Evolutionary conservation across 306 rosid genomes (phyloP), one percentile per base, ranked within the genome.

Genomic region (Cicer cuneatum): DNA sequence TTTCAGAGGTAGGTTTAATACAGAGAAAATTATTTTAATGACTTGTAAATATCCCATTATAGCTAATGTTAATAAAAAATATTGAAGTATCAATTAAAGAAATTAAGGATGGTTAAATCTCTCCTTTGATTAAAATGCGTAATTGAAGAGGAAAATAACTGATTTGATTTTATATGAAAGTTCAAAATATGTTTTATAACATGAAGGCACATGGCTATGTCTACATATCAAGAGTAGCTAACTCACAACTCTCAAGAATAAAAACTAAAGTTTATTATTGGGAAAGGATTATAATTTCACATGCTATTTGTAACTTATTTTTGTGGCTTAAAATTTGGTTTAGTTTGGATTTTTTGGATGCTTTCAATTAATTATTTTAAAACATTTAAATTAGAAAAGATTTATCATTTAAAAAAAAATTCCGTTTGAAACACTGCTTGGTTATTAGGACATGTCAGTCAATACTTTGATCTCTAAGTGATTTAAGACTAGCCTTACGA

Each of bases 401-500:
- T 72, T 56, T 42, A 42, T 8, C 59, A 66, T 16, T 52, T 15
- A 3, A 52, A 16, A 15, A 52, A 8, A 7, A 16, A 5, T 13
- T 14, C 19, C 1, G 33, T 52, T 52, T 14, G 2, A 52, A 52
- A 15, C 58, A 52, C 29, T 52, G 4, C 29, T 52, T 52, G 4
- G 58, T 52, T 52, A 24, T 18, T 53, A 15, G 12, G 29, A 41
- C 14, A 37, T 19, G 33, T 4, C 73, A 69, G 33, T 4, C 73
- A 69, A 24, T 19, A 51, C 52, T 57, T 69, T 4, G 8, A 37
- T 69, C 63, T 51, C 8, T 46, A 45, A 40, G 33, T 2, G 14
- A 65, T 72, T 18, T n/a, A 79, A 40, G 42, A 66, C 41, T 60
- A 42, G 4, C 56, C 52, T 66, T 42, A 48, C 54, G 49, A 40